phyloP scores from a whole-genome alignment of 2,329 filamentous ascomycete species.

The Stylonectria norvegica region DNA sequence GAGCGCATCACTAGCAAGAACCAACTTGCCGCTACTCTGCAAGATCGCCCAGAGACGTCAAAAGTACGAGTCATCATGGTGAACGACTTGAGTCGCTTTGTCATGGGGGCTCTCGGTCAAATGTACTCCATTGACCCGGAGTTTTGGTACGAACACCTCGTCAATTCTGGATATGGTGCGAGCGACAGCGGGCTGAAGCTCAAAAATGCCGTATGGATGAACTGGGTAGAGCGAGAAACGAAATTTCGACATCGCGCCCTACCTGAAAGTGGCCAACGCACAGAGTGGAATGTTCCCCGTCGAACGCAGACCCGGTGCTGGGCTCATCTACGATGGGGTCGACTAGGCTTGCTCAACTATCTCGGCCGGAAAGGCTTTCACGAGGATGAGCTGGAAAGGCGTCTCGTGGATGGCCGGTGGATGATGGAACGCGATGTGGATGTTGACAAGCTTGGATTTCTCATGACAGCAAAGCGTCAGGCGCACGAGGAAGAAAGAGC shows the following conservation, averaged over 20 bases:
- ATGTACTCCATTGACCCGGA: constrained; percentile 27
- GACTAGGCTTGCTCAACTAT: constrained; percentile 22
- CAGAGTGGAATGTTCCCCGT: constrained; percentile 21
- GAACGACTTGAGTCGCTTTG: constrained; percentile 29
- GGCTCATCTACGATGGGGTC: constrained; percentile 22
- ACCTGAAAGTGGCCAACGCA: constrained; percentile 20
- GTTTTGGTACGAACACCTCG: constrained; percentile 30
- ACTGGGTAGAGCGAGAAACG: constrained; percentile 27
- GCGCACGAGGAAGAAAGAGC: constrained; percentile 5
- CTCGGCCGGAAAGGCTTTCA: constrained; percentile 25
- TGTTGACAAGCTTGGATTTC: constrained; percentile 18
- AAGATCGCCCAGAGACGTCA: constrained; percentile 12
- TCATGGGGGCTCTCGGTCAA: constrained; percentile 28
- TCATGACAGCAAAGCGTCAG: constrained; percentile 18
- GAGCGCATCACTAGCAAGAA: constrained; percentile 8
- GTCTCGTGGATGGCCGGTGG: constrained; percentile 23
- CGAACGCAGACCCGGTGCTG: constrained; percentile 13
- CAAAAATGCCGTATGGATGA: constrained; percentile 29
- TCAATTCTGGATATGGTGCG: constrained; percentile 26
- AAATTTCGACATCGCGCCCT: constrained; percentile 23
- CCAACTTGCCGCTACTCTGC: constrained; percentile 13
- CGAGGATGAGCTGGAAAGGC: constrained; percentile 22
- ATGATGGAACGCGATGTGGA: constrained; percentile 20
- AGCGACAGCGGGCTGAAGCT: constrained; percentile 28
- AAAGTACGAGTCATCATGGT: constrained; percentile 25